Base-by-base conservation (phyloP, 2,329 filamentous ascomycete genomes). In the Blastomyces percursus region DNA sequence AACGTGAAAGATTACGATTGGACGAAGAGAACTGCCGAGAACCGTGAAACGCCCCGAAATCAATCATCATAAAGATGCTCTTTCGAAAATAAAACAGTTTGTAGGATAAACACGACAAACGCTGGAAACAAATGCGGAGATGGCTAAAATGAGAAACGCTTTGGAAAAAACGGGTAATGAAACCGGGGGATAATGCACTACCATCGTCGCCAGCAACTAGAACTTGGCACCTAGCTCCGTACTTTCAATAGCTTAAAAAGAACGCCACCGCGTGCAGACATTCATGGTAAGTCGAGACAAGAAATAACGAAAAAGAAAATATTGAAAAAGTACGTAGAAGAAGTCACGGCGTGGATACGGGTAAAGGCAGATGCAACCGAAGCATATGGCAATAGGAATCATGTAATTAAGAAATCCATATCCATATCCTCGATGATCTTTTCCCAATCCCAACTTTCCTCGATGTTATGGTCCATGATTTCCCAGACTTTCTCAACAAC, bases 361-460 rank as follows among this genome's bases (percentile, higher is more conserved):
- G 35, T 56, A 56, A 56, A 27, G 7, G 8, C 4, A 56, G n/a
- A 32, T 7, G 30, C 19, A 42, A 16, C 27, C 35, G n/a, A 27
- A 42, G 24, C 12, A 59, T 30, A 21, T 2, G 57, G 24, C 12
- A 21, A 14, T 4, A 19, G 42, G 57, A 42, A 30, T 78, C 71
- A 86, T 65, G 83, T 85, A 65, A 84, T 80, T 66, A 86, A 73
- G 66, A 86, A 85, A 67, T 86, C 83, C 79, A 82, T 84, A 24
- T 81, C 80, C 74, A 83, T 81, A 59, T 78, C 76, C 57, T 78
- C 74, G 65, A 86, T 84, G 63, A 85, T 82, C 64, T 75, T 81
- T 72, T 86, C 84, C 83, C 83, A 86, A 70, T 86, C 83, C 84
- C 84, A 86, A 61, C 80, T 81, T 62, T 84, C 80, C 63, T 80